Conservation (phyloP, 176 grass and related monocot genomes). For the Chloris gayana region DNA sequence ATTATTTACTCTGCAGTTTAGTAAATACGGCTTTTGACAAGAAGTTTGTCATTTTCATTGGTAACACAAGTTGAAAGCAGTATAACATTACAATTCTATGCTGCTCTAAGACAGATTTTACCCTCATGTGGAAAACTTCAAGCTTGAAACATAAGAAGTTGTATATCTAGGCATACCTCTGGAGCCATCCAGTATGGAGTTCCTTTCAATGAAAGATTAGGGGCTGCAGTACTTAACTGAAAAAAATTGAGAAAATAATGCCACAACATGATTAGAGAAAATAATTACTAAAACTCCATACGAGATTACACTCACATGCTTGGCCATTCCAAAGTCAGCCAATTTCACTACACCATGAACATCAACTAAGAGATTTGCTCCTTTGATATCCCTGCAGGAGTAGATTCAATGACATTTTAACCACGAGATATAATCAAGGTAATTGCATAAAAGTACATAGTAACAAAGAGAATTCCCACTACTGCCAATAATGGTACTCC, state of each 20-base stretch:
- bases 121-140: not conserved
- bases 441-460: slow-evolving; percentile 6
- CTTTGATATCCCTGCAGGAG: slow-evolving; percentile 93
- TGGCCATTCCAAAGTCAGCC: slow-evolving; percentile 98
- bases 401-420: slow-evolving; percentile 22
- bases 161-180: slow-evolving; percentile 58
- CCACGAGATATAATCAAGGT: slow-evolving; percentile 2
- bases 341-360: slow-evolving; percentile 84
- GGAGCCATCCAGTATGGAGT: slow-evolving; percentile 99
- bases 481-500: not conserved
- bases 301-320: slow-evolving; percentile 63
- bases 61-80: not conserved
- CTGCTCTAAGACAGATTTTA: not conserved
- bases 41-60: not conserved
- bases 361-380: slow-evolving; percentile 94
- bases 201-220: slow-evolving; percentile 86
- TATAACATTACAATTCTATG: not conserved
- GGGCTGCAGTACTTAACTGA: slow-evolving; percentile 76
- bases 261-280: slow-evolving; percentile 38
- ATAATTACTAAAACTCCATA: slow-evolving; percentile 22
- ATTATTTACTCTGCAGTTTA: slow-evolving; percentile 27
- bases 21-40: slow-evolving; percentile 18
- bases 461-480: slow-evolving; percentile 15
- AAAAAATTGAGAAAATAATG: slow-evolving; percentile 32
- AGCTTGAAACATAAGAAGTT: slow-evolving; percentile 14